phyloP scores from a whole-genome alignment of 768 basidiomycete species.

The Termitomyces sp. region DNA sequence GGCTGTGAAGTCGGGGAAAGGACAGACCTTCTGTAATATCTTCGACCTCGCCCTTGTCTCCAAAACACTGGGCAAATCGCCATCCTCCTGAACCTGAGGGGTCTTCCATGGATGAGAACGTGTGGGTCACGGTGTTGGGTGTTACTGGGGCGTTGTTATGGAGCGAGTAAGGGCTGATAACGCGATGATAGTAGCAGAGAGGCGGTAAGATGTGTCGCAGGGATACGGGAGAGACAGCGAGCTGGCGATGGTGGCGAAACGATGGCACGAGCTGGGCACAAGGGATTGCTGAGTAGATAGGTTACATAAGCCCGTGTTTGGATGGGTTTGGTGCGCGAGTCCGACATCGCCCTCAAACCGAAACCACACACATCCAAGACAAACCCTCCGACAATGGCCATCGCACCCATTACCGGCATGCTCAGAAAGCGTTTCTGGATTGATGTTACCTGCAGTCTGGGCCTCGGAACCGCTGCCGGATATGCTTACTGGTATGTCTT shows the following conservation, averaged over 20 bases:
- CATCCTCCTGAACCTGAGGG: slow-evolving; percentile 88
- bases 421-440: slow-evolving; percentile 92
- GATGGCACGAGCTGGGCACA: slow-evolving; percentile 25
- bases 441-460: slow-evolving; percentile 72
- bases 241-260: slow-evolving; percentile 23
- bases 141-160: slow-evolving; percentile 18
- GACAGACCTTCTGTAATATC: slow-evolving; percentile 96
- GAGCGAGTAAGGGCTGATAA: slow-evolving; percentile 25
- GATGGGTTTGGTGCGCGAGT: slow-evolving; percentile 17
- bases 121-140: slow-evolving; percentile 22
- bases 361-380: slow-evolving; percentile 23
- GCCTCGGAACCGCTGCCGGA: slow-evolving; percentile 71
- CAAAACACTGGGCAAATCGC: slow-evolving; percentile 99
- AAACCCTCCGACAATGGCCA: slow-evolving; percentile 56
- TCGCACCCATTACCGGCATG: slow-evolving; percentile 90
- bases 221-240: slow-evolving; percentile 18
- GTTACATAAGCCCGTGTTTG: slow-evolving; percentile 24
- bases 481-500: slow-evolving; percentile 81
- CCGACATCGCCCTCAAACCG: slow-evolving; percentile 39
- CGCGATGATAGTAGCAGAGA: slow-evolving; percentile 17
- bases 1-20: slow-evolving; percentile 9
- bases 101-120: slow-evolving; percentile 60
- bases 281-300: slow-evolving; percentile 21
- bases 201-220: slow-evolving; percentile 22
- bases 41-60: slow-evolving; percentile 99